Percentiles rank a stretch among this genome's conserved stretches.
These are phyloP conservation scores for Climacium dendroides DNA, from an alignment of 225 moss, liverwort and hornwort species.

Conservation along the genomic window DNA sequence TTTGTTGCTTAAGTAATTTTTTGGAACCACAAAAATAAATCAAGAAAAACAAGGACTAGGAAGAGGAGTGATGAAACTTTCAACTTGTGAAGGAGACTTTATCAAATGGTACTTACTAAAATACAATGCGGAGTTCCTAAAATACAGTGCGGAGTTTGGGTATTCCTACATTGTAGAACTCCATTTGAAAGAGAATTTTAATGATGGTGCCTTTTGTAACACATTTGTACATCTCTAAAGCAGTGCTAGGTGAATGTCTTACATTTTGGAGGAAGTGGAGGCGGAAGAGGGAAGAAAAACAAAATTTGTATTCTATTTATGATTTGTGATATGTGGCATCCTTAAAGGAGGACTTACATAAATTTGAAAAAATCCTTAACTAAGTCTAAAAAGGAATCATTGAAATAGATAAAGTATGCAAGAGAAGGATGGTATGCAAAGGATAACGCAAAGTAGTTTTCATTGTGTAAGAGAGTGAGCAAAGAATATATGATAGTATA, in stretches of 20 bases:
- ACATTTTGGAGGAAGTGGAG: background rate
- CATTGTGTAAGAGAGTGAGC: background rate
- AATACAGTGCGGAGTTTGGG: background rate
- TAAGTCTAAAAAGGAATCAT: background rate
- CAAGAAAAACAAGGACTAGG: background rate
- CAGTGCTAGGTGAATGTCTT: background rate
- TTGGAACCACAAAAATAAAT: background rate
- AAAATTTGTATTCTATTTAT: background rate
- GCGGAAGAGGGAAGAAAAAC: background rate
- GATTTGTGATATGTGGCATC: background rate
- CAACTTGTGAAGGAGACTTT: background rate
- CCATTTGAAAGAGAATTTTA: background rate
- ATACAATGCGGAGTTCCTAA: background rate
- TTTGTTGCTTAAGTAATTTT: background rate
- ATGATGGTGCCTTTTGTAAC: background rate
- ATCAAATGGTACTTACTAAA: background rate
- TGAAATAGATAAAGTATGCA: background rate
- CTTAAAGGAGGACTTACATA: background rate
- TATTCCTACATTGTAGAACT: background rate
- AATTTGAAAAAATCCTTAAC: background rate
- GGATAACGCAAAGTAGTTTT: no score
- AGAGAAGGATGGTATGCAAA: background rate
- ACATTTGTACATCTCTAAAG: background rate
- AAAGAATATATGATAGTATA: background rate
- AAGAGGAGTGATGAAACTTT: constrained; percentile 2